phyloP scores from a whole-genome alignment of 805 yeast species.

The Grigorovia humatica region DNA sequence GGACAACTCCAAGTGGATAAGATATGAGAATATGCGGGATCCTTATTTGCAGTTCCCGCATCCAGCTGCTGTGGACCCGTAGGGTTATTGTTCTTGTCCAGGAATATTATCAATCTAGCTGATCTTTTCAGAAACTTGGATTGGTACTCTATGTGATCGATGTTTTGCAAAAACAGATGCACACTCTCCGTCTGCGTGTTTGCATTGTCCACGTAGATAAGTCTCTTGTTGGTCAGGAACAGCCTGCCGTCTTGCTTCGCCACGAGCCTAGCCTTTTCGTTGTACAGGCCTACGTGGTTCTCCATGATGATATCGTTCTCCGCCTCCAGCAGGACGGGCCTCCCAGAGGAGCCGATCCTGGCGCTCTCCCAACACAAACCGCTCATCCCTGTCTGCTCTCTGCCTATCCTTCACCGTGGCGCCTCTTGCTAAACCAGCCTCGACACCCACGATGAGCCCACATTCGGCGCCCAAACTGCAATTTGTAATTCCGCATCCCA shows the following conservation, averaged over 20 bases:
- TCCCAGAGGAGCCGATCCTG: constrained; percentile 25
- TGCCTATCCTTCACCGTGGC: no score
- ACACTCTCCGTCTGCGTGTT: constrained; percentile 35
- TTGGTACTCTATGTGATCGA: constrained; percentile 32
- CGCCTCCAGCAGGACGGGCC: constrained; percentile 31
- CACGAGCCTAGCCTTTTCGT: constrained; percentile 55
- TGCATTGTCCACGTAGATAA: constrained; percentile 59
- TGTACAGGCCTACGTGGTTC: constrained; percentile 62
- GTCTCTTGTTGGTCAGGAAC: constrained; percentile 62
- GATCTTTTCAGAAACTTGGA: constrained; percentile 63
- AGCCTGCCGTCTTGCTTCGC: constrained; percentile 65
- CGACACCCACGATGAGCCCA: no score
- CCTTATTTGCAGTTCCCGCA: not conserved
- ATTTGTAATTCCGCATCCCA: not conserved
- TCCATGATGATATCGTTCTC: constrained; percentile 48
- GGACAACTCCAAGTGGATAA: constrained; percentile 39
- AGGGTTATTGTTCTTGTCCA: constrained; percentile 17
- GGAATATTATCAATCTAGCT: constrained; percentile 54
- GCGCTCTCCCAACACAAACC: constrained; percentile 31
- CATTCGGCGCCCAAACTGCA: no score
- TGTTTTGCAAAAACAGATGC: constrained; percentile 35
- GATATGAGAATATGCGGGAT: no score
- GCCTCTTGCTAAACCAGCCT: no score
- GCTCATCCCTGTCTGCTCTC: constrained; percentile 9
- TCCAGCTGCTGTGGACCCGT: not conserved